Percentiles rank a stretch among this genome's conserved stretches.
phyloP scores from a whole-genome alignment of 192 early-diverging fungal genomes.

The Allomyces macrogynus region DNA sequence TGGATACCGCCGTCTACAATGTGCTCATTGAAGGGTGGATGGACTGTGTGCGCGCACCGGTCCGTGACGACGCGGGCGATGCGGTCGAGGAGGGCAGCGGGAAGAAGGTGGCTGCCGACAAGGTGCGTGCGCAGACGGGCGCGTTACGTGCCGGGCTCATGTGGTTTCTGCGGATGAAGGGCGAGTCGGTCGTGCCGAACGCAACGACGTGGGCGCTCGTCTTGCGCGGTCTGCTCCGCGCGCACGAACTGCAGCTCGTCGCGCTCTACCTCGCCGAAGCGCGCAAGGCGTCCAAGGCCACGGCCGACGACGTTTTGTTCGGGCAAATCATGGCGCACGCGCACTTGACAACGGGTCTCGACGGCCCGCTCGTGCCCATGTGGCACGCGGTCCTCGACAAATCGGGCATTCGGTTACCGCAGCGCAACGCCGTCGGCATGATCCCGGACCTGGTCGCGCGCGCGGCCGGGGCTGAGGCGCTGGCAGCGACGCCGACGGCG shows the following conservation, averaged over 20 bases:
- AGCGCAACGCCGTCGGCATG: not conserved
- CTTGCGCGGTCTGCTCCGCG: constrained; percentile 11
- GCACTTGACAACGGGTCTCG: not conserved
- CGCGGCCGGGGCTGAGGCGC: constrained; percentile 6
- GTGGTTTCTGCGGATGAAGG: constrained; percentile 36
- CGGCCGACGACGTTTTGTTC: not conserved
- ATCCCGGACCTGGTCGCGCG: constrained; percentile 3
- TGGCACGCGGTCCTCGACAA: not conserved
- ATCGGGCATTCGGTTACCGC: not conserved
- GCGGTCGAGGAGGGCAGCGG: constrained; percentile 41
- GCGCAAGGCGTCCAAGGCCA: constrained; percentile 1
- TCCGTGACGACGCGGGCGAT: constrained; percentile 32
- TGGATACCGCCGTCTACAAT: constrained; percentile 56
- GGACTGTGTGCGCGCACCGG: constrained; percentile 21
- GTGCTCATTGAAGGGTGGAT: constrained; percentile 55
- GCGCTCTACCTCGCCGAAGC: constrained; percentile 9
- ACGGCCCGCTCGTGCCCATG: not conserved
- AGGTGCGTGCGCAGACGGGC: constrained; percentile 57
- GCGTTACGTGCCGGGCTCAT: constrained; percentile 30
- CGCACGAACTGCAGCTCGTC: constrained; percentile 9
- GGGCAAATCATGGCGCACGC: not conserved
- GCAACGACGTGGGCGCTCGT: constrained; percentile 5
- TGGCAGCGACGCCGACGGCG: constrained; percentile 1
- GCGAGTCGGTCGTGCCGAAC: constrained; percentile 1
- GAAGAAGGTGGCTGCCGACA: constrained; percentile 23